phyloP scores from a whole-genome alignment of 495 filamentous ascomycete species.

The Aspergillus nidulans region DNA sequence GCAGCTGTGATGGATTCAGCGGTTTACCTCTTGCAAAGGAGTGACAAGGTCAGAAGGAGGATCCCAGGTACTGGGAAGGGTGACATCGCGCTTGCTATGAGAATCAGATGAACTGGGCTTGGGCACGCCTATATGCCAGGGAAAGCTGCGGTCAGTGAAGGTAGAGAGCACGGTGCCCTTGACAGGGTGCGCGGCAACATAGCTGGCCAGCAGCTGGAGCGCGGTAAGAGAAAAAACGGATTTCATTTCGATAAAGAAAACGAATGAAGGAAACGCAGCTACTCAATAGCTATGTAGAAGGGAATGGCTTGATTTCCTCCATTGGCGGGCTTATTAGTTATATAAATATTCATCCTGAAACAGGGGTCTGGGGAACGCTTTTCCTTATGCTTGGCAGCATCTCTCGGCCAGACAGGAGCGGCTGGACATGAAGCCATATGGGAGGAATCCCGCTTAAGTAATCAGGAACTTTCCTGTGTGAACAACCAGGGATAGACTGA shows the following conservation, averaged over 20 bases:
- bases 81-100: conserved; percentile 1
- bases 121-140: conserved; percentile 3
- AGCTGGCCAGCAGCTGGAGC: conserved; percentile 21
- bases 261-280: not conserved
- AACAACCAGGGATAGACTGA: not conserved
- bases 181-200: conserved; percentile 9
- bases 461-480: not conserved
- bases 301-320: not conserved
- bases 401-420: not conserved
- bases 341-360: not conserved
- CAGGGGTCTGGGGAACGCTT: not conserved
- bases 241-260: conserved; percentile 9
- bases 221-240: conserved; percentile 12
- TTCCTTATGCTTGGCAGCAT: not conserved
- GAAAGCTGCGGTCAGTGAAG: not conserved
- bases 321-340: not conserved
- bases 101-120: not conserved
- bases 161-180: not conserved
- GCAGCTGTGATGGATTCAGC: not conserved
- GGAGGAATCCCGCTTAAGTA: not conserved
- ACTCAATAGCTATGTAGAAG: conserved; percentile 7
- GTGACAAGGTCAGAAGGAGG: conserved; percentile 12
- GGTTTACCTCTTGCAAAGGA: conserved; percentile 16
- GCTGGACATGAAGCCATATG: not conserved
- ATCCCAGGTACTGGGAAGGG: conserved; percentile 7